Conservation (phyloP, 1,284 basidiomycete species). For the Ceratobasidium sp. region DNA sequence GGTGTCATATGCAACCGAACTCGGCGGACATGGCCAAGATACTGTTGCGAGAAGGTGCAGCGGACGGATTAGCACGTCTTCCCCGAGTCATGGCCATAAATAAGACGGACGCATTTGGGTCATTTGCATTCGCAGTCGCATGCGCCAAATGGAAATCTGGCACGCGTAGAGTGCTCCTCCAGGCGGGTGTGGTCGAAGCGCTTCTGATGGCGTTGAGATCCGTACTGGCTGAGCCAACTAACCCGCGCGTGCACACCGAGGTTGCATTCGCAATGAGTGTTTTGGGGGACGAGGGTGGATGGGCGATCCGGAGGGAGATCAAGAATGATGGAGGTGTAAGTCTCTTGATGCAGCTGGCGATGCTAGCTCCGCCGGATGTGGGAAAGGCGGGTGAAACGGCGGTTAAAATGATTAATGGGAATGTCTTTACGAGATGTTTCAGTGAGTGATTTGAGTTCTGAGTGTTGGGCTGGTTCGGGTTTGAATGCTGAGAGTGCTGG, state of each 20-base stretch:
- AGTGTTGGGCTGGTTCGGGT: not conserved
- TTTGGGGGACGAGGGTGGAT: slow-evolving; percentile 48
- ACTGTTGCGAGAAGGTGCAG: slow-evolving; percentile 46
- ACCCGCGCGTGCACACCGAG: slow-evolving; percentile 47
- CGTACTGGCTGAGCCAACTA: slow-evolving; percentile 44
- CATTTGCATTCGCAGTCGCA: slow-evolving; percentile 49
- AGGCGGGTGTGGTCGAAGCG: slow-evolving; percentile 49
- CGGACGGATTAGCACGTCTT: slow-evolving; percentile 46
- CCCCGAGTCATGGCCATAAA: slow-evolving; percentile 42
- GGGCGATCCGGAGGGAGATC: slow-evolving; percentile 48
- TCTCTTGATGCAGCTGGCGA: slow-evolving; percentile 47
- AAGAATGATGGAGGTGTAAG: slow-evolving; percentile 48
- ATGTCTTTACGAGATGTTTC: slow-evolving; percentile 48
- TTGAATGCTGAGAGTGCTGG: not conserved
- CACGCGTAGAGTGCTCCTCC: slow-evolving; percentile 47
- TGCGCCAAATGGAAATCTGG: slow-evolving; percentile 47
- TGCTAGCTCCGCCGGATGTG: slow-evolving; percentile 43
- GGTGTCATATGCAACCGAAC: slow-evolving; percentile 49
- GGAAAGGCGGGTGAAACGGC: slow-evolving; percentile 47
- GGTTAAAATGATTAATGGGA: slow-evolving; percentile 48
- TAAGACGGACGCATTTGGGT: slow-evolving; percentile 44
- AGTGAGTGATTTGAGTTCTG: slow-evolving; percentile 44
- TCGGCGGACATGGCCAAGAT: slow-evolving; percentile 48
- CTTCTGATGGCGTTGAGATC: slow-evolving; percentile 46
- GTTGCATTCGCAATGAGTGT: slow-evolving; percentile 47